These are phyloP conservation scores for Ophiostoma perfectum DNA, from an alignment of 2,329 filamentous ascomycete genomes.

Conservation along the genomic window DNA sequence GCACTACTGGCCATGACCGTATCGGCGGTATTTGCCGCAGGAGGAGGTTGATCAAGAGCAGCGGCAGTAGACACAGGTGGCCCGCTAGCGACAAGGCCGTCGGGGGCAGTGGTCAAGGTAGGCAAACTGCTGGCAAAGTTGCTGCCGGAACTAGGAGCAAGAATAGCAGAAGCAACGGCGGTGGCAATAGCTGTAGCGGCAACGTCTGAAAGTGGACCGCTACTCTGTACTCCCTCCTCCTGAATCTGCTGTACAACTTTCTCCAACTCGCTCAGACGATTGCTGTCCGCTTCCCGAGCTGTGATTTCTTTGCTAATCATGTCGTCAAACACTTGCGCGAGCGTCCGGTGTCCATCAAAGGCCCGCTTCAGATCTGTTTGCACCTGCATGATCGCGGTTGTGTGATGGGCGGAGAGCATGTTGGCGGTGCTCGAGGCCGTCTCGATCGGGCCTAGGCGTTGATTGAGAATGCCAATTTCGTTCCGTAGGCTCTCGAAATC, in stretches of 20 bases:
- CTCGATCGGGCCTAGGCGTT: constrained; percentile 16
- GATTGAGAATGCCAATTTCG: constrained; percentile 21
- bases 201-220: background rate
- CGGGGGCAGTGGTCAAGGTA: background rate
- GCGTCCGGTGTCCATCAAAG: constrained; percentile 1
- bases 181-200: background rate
- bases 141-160: background rate
- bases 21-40: background rate
- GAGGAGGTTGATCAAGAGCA: background rate
- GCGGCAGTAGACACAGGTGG: too few relatives aligned
- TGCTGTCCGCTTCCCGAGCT: constrained; percentile 12
- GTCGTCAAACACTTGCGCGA: constrained; percentile 16
- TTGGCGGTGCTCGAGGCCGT: background rate
- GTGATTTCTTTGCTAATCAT: constrained; percentile 12
- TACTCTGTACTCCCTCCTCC: background rate
- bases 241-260: constrained; percentile 6
- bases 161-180: background rate
- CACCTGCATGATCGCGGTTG: background rate
- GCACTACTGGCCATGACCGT: background rate
- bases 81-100: too few relatives aligned
- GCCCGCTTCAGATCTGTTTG: background rate
- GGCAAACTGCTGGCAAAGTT: background rate
- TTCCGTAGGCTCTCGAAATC: constrained; percentile 24
- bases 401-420: constrained; percentile 7
- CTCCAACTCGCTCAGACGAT: constrained; percentile 15